Conservation (phyloP, 106 monocot genomes). For the Phalaenopsis equestris region DNA sequence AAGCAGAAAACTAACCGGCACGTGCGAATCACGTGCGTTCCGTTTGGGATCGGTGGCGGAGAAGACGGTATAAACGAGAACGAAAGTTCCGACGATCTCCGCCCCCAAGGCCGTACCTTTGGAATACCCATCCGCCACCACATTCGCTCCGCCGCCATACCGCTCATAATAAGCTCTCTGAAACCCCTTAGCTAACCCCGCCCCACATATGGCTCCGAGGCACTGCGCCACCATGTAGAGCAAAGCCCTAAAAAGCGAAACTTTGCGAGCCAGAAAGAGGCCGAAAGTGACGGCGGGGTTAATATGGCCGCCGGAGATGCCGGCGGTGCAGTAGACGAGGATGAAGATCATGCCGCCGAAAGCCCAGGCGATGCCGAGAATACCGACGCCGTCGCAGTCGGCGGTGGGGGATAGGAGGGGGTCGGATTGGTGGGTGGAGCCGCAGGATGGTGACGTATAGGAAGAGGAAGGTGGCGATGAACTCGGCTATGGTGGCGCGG, state of each 20-base stretch:
- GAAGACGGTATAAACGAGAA: constrained; percentile 68
- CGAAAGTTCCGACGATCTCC: constrained; percentile 66
- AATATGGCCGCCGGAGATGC: constrained; percentile 86
- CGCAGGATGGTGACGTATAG: constrained; percentile 39
- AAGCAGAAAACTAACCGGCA: constrained; percentile 23
- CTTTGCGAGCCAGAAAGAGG: constrained; percentile 65
- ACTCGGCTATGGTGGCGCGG: constrained; percentile 45
- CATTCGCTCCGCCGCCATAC: constrained; percentile 64
- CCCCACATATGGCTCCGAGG: constrained; percentile 62
- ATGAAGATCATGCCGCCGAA: constrained; percentile 97
- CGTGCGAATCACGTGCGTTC: constrained; percentile 55
- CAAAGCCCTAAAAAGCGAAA: constrained; percentile 47
- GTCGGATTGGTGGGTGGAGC: constrained; percentile 37
- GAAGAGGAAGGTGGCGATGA: constrained; percentile 41
- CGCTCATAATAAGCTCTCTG: constrained; percentile 33
- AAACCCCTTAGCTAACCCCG: constrained; percentile 58
- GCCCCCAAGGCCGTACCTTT: constrained; percentile 52
- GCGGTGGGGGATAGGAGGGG: constrained; percentile 16
- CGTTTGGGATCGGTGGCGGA: constrained; percentile 67
- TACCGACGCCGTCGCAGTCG: constrained; percentile 61
- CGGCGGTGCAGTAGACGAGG: constrained; percentile 98
- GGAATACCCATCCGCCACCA: constrained; percentile 38
- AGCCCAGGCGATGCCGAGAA: constrained; percentile 87
- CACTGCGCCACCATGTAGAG: constrained; percentile 71
- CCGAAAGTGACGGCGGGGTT: constrained; percentile 80